A percentile compares a stretch with the other conserved stretches of the same genome.
phyloP scores from a whole-genome alignment of 495 filamentous ascomycete genomes.

The Sabuloglossum arenarium region DNA sequence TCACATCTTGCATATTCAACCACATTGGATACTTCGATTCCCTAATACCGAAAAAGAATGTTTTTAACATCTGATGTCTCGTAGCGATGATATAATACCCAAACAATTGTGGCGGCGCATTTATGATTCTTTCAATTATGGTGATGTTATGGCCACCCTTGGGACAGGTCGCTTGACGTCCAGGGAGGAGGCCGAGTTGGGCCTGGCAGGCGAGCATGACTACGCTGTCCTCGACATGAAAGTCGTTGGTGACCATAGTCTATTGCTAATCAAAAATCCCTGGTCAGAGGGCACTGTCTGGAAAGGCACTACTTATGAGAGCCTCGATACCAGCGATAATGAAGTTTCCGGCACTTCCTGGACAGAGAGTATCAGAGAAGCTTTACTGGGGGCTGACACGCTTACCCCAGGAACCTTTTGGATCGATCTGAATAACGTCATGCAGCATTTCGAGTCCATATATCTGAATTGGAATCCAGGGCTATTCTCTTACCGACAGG shows the following conservation, averaged over 20 bases:
- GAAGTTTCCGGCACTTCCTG: slow-evolving; percentile 4
- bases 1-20: neutral
- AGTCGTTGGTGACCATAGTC: slow-evolving; percentile 35
- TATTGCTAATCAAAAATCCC: slow-evolving; percentile 81
- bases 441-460: slow-evolving; percentile 81
- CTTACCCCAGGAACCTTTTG: slow-evolving; percentile 58
- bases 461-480: slow-evolving; percentile 96
- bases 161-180: slow-evolving; percentile 65
- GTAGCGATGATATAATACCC: slow-evolving; percentile 49
- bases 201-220: slow-evolving; percentile 74
- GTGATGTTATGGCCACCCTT: slow-evolving; percentile 73
- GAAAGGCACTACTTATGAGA: slow-evolving; percentile 23
- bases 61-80: neutral
- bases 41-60: slow-evolving; percentile 1
- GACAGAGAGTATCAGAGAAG: slow-evolving; percentile 7
- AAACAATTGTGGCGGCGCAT: slow-evolving; percentile 62
- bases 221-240: slow-evolving; percentile 78
- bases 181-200: slow-evolving; percentile 56
- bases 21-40: neutral
- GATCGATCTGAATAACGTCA: slow-evolving; percentile 68
- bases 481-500: slow-evolving; percentile 59
- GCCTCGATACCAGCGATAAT: slow-evolving; percentile 6
- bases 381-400: slow-evolving; percentile 11
- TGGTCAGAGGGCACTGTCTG: slow-evolving; percentile 68
- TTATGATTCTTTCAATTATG: slow-evolving; percentile 46